These are phyloP conservation scores for Corymbia calophylla DNA, from an alignment of 441 rosid genomes.

Conservation along the genomic window DNA sequence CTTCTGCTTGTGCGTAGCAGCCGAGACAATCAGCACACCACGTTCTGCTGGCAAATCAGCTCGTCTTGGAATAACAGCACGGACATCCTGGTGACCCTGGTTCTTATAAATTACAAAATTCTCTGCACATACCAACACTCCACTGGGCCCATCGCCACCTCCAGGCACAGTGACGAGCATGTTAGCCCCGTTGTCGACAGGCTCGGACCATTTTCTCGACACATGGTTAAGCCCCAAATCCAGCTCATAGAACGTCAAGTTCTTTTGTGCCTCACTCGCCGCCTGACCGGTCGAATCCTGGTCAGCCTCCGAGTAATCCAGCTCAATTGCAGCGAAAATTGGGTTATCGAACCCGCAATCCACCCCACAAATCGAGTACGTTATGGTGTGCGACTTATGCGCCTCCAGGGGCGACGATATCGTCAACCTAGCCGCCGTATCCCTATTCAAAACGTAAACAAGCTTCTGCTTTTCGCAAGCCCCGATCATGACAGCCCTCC, in stretches of 20 bases:
- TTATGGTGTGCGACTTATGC: slow-evolving; percentile 83
- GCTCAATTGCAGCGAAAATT: slow-evolving; percentile 82
- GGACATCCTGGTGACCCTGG: slow-evolving; percentile 81
- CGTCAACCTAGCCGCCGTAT: slow-evolving; percentile 85
- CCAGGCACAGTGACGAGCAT: slow-evolving; percentile 97
- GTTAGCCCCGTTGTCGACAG: slow-evolving; percentile 88
- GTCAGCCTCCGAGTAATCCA: slow-evolving; percentile 95
- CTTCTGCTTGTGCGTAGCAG: slow-evolving; percentile 85
- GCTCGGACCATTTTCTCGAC: slow-evolving; percentile 93
- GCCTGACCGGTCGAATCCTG: slow-evolving; percentile 87
- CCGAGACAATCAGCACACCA: slow-evolving; percentile 86
- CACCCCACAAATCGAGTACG: slow-evolving; percentile 80
- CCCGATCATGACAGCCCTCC: slow-evolving; percentile 90
- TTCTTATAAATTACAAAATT: slow-evolving; percentile 95
- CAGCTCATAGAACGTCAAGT: slow-evolving; percentile 86
- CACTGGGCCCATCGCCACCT: slow-evolving; percentile 96
- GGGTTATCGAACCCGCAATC: slow-evolving; percentile 98
- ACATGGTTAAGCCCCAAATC: slow-evolving; percentile 96
- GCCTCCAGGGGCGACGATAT: slow-evolving; percentile 97
- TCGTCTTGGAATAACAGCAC: slow-evolving; percentile 94
- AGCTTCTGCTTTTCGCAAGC: slow-evolving; percentile 97
- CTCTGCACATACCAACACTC: slow-evolving; percentile 90
- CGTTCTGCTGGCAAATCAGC: slow-evolving; percentile 87
- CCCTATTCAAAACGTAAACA: slow-evolving; percentile 90
- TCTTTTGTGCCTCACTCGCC: slow-evolving; percentile 90